Evolutionary conservation across 306 rosid genomes (phyloP).

Genomic region (Cucumis melo): DNA sequence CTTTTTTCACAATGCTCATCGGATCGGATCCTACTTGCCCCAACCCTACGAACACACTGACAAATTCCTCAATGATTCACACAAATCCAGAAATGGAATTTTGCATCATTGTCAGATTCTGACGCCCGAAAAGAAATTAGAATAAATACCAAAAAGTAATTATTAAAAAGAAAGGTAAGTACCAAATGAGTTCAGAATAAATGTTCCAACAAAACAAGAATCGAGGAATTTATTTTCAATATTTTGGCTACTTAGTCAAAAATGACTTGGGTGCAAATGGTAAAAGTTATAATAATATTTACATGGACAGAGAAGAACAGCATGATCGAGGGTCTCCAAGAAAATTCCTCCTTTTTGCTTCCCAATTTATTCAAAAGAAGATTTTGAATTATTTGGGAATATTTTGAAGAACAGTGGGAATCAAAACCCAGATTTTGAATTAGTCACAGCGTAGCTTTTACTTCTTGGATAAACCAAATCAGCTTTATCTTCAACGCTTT

Average conservation of each 20-base stretch:
- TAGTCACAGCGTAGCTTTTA: conserved; percentile 41
- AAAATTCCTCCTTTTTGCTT: neutral
- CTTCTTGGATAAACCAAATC: conserved; percentile 33
- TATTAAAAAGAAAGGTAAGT: neutral
- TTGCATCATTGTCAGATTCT: neutral
- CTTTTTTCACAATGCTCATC: neutral
- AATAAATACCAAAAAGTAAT: neutral
- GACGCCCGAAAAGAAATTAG: neutral
- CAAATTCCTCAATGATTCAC: neutral
- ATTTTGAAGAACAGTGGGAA: neutral
- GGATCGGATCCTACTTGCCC: neutral
- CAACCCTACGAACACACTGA: neutral
- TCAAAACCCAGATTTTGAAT: neutral
- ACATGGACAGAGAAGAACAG: neutral
- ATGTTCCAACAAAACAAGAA: neutral
- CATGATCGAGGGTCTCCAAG: neutral
- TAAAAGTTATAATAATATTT: neutral
- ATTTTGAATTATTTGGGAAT: neutral
- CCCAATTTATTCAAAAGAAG: neutral
- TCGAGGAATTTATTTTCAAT: neutral
- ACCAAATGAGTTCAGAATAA: neutral
- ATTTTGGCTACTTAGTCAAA: neutral
- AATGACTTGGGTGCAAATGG: neutral
- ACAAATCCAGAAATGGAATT: neutral
- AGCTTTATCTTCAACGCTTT: neutral